Percentiles rank a stretch among this genome's conserved stretches.
Conservation (phyloP, 306 rosid species). For the Dryas octopetala region DNA sequence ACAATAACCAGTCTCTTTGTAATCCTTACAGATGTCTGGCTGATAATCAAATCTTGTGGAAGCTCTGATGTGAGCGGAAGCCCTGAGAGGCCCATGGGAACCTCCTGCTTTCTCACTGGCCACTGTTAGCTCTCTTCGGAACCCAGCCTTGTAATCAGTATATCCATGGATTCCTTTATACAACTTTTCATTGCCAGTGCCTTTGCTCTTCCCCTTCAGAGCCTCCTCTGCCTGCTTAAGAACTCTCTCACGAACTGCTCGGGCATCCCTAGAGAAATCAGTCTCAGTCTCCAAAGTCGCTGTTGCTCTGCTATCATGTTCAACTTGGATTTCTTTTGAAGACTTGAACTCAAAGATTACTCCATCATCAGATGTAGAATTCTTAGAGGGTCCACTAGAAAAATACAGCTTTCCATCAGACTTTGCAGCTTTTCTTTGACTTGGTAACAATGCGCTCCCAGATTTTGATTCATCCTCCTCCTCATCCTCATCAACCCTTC, state of each 20-base stretch:
- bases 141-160: constrained; percentile 79
- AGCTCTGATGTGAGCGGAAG: constrained; percentile 87
- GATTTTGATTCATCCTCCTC: constrained; percentile 31
- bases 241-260: constrained; percentile 75
- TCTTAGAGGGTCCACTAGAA: constrained; percentile 34
- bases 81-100: constrained; percentile 86
- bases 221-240: constrained; percentile 65
- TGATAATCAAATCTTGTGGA: constrained; percentile 86
- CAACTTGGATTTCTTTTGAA: constrained; percentile 76
- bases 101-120: constrained; percentile 88
- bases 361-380: constrained; percentile 11
- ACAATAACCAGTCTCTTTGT: constrained; percentile 85
- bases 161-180: constrained; percentile 69
- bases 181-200: constrained; percentile 48
- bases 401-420: constrained; percentile 38
- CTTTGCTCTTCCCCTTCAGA: constrained; percentile 51
- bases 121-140: constrained; percentile 76
- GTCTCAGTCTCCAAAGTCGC: constrained; percentile 86
- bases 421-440: constrained; percentile 36
- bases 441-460: constrained; percentile 22
- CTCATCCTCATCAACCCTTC: constrained; percentile 35
- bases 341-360: constrained; percentile 50
- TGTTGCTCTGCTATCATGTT: constrained; percentile 77
- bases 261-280: constrained; percentile 68
- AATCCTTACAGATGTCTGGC: constrained; percentile 88